Evolutionary conservation across 1,139 yeast genomes (phyloP).

Genomic region (Sugiyamaella paludigena): DNA sequence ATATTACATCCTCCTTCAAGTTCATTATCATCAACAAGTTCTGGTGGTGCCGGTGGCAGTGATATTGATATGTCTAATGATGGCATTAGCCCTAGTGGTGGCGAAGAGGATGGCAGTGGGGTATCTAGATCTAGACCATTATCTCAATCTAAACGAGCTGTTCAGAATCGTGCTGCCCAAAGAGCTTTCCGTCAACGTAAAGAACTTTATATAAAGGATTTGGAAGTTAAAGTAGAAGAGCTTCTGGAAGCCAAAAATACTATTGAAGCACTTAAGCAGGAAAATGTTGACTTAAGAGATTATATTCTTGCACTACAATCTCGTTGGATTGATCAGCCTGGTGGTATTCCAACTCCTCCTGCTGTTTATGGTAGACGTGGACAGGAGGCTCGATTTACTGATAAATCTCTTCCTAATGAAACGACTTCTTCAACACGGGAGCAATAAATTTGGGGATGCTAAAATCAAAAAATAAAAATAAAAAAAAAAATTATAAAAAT

Average conservation of each 20-base stretch:
- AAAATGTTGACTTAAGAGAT: constrained; percentile 69
- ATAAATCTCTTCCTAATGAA: background rate
- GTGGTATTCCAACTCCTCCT: constrained; percentile 21
- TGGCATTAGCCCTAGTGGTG: background rate
- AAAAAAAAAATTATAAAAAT: too few relatives aligned
- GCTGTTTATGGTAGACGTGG: constrained; percentile 12
- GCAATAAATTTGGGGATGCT: too few relatives aligned
- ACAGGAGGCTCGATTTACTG: background rate
- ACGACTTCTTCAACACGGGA: too few relatives aligned
- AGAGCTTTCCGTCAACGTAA: constrained; percentile 81
- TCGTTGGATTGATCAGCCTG: constrained; percentile 51
- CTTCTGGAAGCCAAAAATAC: constrained; percentile 58
- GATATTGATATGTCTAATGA: too few relatives aligned
- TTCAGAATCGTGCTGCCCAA: constrained; percentile 86
- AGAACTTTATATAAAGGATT: constrained; percentile 71
- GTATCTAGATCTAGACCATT: constrained; percentile 32
- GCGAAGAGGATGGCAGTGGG: background rate
- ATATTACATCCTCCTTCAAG: too few relatives aligned
- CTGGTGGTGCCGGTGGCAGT: too few relatives aligned
- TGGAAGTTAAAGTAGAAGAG: constrained; percentile 67
- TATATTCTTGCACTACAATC: constrained; percentile 70
- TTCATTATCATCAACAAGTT: too few relatives aligned
- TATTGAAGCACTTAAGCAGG: constrained; percentile 61
- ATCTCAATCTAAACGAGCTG: constrained; percentile 74
- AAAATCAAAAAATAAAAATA: too few relatives aligned